phyloP scores from a whole-genome alignment of 768 basidiomycete species.

The Ramaria sp. region DNA sequence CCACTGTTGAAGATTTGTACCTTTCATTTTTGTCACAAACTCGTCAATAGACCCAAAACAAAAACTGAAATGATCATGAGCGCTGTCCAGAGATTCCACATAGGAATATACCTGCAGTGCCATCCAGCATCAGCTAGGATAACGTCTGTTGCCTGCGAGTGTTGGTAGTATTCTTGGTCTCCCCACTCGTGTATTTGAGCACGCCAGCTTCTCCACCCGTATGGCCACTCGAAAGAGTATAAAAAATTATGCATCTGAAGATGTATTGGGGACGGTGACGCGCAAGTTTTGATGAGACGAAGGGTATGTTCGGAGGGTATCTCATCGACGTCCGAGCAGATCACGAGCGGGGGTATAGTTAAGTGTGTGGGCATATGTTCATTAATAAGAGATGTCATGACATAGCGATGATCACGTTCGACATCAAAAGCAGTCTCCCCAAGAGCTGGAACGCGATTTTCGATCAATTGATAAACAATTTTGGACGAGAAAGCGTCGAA shows the following conservation, averaged over 20 bases:
- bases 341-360: constrained; percentile 28
- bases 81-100: too few relatives aligned
- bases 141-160: constrained; percentile 34
- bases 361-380: constrained; percentile 24
- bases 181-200: constrained; percentile 41
- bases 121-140: constrained; percentile 54
- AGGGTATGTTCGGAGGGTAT: constrained; percentile 44
- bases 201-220: constrained; percentile 44
- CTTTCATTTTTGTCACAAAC: constrained; percentile 44
- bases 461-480: constrained; percentile 14
- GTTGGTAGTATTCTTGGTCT: constrained; percentile 28
- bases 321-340: constrained; percentile 58
- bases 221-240: constrained; percentile 36
- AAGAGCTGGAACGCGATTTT: constrained; percentile 32
- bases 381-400: constrained; percentile 37
- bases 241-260: constrained; percentile 50
- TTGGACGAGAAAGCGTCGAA: neutral
- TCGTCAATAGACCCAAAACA: constrained; percentile 52
- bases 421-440: constrained; percentile 41
- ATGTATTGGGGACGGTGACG: constrained; percentile 42
- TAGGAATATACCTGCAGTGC: constrained; percentile 43
- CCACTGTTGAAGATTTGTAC: neutral
- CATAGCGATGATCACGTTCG: constrained; percentile 35
- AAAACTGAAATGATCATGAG: neutral
- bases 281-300: constrained; percentile 39